A percentile compares a stretch with the other conserved stretches of the same genome.
phyloP scores from a whole-genome alignment of 305 asterid genomes.

The Plantago lanceolata region DNA sequence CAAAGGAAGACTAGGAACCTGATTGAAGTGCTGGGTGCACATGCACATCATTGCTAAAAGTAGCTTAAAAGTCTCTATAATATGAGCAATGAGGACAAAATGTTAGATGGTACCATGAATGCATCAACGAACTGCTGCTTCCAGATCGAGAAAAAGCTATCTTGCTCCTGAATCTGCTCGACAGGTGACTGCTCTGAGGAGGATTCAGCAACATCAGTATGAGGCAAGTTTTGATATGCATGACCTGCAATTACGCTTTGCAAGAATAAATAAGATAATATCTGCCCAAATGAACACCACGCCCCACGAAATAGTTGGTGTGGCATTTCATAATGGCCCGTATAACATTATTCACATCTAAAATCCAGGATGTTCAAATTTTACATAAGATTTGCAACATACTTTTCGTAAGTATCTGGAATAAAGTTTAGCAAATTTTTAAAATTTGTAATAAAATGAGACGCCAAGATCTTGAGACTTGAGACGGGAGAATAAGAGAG shows the following conservation, averaged over 20 bases:
- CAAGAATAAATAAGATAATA: slow-evolving; percentile 23
- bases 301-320: neutral
- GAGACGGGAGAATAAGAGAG: neutral
- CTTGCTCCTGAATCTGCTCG: slow-evolving; percentile 32
- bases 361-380: too few relatives aligned
- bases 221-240: slow-evolving; percentile 48
- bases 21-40: neutral
- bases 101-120: slow-evolving; percentile 39
- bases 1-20: neutral
- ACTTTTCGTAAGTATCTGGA: neutral
- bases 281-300: neutral
- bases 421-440: neutral
- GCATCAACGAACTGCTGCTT: slow-evolving; percentile 76
- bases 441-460: neutral
- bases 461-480: too few relatives aligned
- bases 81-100: slow-evolving; percentile 7
- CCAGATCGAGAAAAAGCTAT: slow-evolving; percentile 54
- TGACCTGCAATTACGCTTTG: slow-evolving; percentile 36
- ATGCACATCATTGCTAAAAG: neutral
- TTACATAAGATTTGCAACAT: neutral
- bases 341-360: neutral
- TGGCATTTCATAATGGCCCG: neutral
- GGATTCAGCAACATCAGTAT: slow-evolving; percentile 34
- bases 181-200: slow-evolving; percentile 32
- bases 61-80: neutral